Base-by-base conservation (phyloP, 1,284 basidiomycete genomes). In the Cutaneotrichosporon mucoides region DNA sequence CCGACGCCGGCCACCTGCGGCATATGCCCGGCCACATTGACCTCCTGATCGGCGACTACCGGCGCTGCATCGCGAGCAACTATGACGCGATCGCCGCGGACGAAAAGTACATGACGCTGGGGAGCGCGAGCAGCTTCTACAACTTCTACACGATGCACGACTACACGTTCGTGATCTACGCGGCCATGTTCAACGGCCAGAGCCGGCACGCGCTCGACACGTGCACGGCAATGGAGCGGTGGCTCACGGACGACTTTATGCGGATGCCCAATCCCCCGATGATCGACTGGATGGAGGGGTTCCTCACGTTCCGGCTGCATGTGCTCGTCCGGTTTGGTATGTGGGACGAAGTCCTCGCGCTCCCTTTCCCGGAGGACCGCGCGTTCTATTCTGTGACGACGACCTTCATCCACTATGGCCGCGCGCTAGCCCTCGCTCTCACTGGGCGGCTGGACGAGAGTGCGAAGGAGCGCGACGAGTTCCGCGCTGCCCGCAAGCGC, bases 1-100 rank as follows among this genome's bases (percentile, higher is more conserved):
- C 75, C 16, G 75, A 76, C 54, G 66, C 54, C 0, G 73, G 69
- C 0, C 75, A 76, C 56, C 64, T 74, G 34, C 66, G 67, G 9
- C 75, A 76, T 55, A 76, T 76, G 75, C 70, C 73, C 1, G 66
- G 66, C 4, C 75, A 76, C 61, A 67, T 76, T 60, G 71, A 76
- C 56, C 43, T 75, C 8, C 66, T 75, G 12, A 65, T 72, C 11
- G 75, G 75, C 24, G 73, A 76, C 57, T 76, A 73, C 61, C 69
- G 69, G 4, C 63, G 73, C 0, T 67, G 67, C 11, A 73, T 73
- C 40, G 49, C 59, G 6, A 56, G 63, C 38, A 74, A 75, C 61
- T 43, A 61, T 9, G 56, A 63, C 3, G 73, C 68, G 0, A 67
- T 75, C 16, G 49, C 55, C 34, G 68, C 66, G 1, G 75, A 75